These are phyloP conservation scores for Arabidopsis suecica DNA, from an alignment of 345 rosid genomes.

Conservation along the genomic window DNA sequence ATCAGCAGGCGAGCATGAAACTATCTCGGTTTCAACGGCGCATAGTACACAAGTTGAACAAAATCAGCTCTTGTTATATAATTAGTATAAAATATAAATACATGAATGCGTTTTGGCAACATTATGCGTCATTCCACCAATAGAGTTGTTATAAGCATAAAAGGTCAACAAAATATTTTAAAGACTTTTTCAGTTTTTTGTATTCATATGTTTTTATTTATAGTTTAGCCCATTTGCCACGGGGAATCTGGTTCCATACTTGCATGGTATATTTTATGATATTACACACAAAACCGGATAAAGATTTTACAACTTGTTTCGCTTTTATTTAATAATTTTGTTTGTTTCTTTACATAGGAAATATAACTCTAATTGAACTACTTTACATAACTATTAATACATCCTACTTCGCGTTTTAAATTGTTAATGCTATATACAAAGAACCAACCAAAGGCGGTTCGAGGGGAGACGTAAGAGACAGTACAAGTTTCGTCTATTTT, in stretches of 20 bases:
- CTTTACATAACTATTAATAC: background rate
- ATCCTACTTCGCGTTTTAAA: background rate
- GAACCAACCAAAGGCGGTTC: slow-evolving; percentile 31
- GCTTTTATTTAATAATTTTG: background rate
- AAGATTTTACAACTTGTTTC: slow-evolving; percentile 24
- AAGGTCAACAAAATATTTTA: slow-evolving; percentile 28
- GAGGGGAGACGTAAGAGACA: slow-evolving; percentile 32
- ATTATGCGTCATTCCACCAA: slow-evolving; percentile 34
- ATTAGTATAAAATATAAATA: background rate
- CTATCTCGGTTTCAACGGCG: slow-evolving; percentile 37
- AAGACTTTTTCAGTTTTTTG: background rate
- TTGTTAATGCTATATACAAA: slow-evolving; percentile 26
- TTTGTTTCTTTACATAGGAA: background rate
- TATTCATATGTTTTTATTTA: background rate
- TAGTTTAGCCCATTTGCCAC: slow-evolving; percentile 20
- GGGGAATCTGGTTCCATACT: slow-evolving; percentile 5
- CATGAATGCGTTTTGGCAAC: slow-evolving; percentile 27
- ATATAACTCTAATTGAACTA: background rate
- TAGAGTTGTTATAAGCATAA: slow-evolving; percentile 10
- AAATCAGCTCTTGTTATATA: slow-evolving; percentile 13
- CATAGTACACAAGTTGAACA: slow-evolving; percentile 32
- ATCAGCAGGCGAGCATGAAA: slow-evolving; percentile 38
- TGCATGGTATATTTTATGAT: slow-evolving; percentile 3
- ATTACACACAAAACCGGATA: slow-evolving; percentile 19
- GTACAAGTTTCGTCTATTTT: slow-evolving; percentile 27